Evolutionary conservation across 2,329 filamentous ascomycete species (phyloP), one percentile per base, ranked within the genome.

Genomic region (Fusarium tricinctum): DNA sequence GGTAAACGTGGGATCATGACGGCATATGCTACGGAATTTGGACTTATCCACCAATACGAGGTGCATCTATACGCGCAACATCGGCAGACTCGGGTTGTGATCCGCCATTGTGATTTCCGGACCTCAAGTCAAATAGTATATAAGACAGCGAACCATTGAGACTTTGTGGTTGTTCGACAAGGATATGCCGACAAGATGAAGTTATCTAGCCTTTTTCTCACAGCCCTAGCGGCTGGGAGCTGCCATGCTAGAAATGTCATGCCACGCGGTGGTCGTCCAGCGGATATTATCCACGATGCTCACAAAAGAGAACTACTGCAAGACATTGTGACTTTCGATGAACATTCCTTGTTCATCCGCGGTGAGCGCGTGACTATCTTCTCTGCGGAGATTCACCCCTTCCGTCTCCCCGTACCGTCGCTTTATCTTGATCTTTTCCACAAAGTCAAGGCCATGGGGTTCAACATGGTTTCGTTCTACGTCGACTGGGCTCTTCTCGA

Each of bases 381-480:
- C 76, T 90, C 87, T 42, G 92, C 89, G 39, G 92, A 94, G 75
- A 85, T 93, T 5, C 91, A 94, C 74, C 90, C 91, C 0, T 94
- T 84, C 55, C 80, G 83, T 2, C 76, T 84, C 2, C 82, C 83
- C 0, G 81, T 83, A 0, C 81, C 83, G 1, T 79, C 77, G 1
- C 74, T 85, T 0, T 85, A 89, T 82, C 82, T 92, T 10, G 92
- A 95, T 69, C 75, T 95, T 3, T 91, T 97, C 71, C 90, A 96
- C 73, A 97, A 97, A 79, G 88, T 95, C 77, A 94, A 91, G 77
- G 90, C 92, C 1, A 79, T 94, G 2, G 93, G 93, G 0, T 94
- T 93, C 79, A 95, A 92, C 71, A 86, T 88, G 44, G 90, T 94
- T 2, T 93, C 91, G 0, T 93, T 94, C 77, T 95, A 95, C 73